Conservation (phyloP, 2,329 filamentous ascomycete species). For the Fusarium coffeatum region DNA sequence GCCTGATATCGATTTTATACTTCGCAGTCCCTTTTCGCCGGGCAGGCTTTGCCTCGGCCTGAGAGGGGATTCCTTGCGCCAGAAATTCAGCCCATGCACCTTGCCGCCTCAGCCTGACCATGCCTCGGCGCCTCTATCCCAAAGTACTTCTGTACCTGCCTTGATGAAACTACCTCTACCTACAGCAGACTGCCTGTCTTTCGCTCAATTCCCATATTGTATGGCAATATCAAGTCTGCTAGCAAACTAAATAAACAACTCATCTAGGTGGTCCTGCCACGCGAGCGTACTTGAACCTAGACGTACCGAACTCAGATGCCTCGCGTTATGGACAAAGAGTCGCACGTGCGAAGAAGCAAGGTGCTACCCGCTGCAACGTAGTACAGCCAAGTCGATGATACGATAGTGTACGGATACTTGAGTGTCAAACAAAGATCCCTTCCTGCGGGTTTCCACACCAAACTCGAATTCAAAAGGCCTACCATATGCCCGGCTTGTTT, state of each 20-base stretch:
- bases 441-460: slow-evolving; percentile 11
- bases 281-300: slow-evolving; percentile 2
- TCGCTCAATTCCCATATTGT: slow-evolving; percentile 3
- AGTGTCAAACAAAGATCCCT: slow-evolving; percentile 6
- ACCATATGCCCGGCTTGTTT: slow-evolving; percentile 14
- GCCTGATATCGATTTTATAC: background rate
- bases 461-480: slow-evolving; percentile 3
- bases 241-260: slow-evolving; percentile 4
- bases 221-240: background rate
- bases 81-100: slow-evolving; percentile 22
- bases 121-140: background rate
- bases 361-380: background rate
- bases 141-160: background rate
- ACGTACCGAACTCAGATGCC: slow-evolving; percentile 12
- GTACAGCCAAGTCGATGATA: background rate
- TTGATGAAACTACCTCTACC: background rate
- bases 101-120: slow-evolving; percentile 3
- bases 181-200: slow-evolving; percentile 8
- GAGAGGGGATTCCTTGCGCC: background rate
- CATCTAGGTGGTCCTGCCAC: slow-evolving; percentile 3
- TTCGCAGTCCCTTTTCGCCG: background rate
- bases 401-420: background rate
- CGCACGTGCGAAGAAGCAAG: background rate
- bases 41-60: background rate
- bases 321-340: background rate